Percentiles rank a stretch among this genome's conserved stretches.
Conservation (phyloP, 768 basidiomycete species). For the Hericium rajendrae region DNA sequence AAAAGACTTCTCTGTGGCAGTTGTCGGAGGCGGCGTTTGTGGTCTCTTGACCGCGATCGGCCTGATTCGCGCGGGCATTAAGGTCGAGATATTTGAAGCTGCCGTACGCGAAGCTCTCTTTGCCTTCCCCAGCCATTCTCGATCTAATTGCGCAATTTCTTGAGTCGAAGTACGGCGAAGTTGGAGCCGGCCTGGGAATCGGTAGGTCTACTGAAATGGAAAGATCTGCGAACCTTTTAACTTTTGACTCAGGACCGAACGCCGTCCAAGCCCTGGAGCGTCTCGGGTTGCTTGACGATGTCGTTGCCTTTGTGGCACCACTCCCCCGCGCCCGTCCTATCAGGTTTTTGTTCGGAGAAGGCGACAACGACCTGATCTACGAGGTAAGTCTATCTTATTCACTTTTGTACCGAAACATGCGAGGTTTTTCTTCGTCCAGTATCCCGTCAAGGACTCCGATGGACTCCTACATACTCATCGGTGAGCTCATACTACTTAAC, state of each 20-base stretch:
- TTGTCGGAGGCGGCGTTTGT: constrained; percentile 48
- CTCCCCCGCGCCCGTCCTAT: background rate
- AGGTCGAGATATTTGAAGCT: constrained; percentile 42
- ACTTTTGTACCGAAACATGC: background rate
- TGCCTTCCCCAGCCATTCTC: background rate
- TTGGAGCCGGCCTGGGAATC: background rate
- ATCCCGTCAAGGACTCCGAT: background rate
- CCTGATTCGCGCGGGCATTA: constrained; percentile 32
- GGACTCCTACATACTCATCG: background rate
- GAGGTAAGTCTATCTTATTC: background rate
- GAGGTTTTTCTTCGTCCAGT: background rate
- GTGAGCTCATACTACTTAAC: background rate
- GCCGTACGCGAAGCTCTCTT: constrained; percentile 25
- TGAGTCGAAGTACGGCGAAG: background rate
- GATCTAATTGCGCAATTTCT: background rate
- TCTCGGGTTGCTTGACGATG: constrained; percentile 22
- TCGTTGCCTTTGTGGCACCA: background rate
- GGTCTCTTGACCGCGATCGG: constrained; percentile 40
- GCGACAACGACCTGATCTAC: background rate
- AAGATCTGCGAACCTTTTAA: background rate
- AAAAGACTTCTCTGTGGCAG: constrained; percentile 34
- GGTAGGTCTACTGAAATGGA: background rate
- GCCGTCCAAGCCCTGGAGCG: constrained; percentile 34
- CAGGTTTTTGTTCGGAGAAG: background rate
- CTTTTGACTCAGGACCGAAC: constrained; percentile 33